These are phyloP conservation scores for Achaetomiella virescens DNA, from an alignment of 495 filamentous ascomycete genomes.

Conservation along the genomic window DNA sequence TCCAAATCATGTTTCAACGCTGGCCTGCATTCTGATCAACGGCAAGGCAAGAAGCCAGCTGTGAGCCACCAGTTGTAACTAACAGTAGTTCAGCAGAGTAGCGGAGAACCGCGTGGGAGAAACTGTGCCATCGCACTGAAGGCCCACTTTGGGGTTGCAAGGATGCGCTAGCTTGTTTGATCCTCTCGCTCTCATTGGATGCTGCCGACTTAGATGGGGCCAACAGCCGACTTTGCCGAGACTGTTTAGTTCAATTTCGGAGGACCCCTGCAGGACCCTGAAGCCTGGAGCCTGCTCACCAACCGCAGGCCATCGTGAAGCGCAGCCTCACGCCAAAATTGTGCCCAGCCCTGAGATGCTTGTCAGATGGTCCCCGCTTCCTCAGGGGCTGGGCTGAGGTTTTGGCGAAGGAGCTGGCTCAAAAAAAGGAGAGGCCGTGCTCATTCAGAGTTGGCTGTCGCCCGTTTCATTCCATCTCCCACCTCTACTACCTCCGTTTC, in stretches of 20 bases:
- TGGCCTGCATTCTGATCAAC: too few relatives aligned
- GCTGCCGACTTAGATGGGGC: background rate
- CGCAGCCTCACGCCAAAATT: conserved; percentile 5
- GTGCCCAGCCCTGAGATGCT: background rate
- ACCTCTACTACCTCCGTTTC: background rate
- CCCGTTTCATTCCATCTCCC: too few relatives aligned
- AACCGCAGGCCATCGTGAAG: conserved; percentile 9
- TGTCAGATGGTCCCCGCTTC: background rate
- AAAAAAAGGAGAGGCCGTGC: conserved; percentile 4
- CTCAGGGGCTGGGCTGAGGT: conserved; percentile 7
- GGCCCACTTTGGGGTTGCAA: background rate
- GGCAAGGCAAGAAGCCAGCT: too few relatives aligned
- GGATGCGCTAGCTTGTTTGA: background rate
- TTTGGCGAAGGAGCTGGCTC: background rate
- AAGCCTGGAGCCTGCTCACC: background rate
- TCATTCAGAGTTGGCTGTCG: background rate
- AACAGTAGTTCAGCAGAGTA: background rate
- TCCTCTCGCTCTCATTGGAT: background rate
- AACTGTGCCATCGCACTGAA: conserved; percentile 3
- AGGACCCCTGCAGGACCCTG: conserved; percentile 1
- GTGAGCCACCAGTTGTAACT: too few relatives aligned
- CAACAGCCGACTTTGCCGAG: conserved; percentile 1
- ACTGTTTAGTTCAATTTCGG: background rate
- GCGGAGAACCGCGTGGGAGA: background rate
- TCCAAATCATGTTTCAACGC: too few relatives aligned